These are phyloP conservation scores for Castanea sativa DNA, from an alignment of 306 rosid genomes.

Conservation along the genomic window DNA sequence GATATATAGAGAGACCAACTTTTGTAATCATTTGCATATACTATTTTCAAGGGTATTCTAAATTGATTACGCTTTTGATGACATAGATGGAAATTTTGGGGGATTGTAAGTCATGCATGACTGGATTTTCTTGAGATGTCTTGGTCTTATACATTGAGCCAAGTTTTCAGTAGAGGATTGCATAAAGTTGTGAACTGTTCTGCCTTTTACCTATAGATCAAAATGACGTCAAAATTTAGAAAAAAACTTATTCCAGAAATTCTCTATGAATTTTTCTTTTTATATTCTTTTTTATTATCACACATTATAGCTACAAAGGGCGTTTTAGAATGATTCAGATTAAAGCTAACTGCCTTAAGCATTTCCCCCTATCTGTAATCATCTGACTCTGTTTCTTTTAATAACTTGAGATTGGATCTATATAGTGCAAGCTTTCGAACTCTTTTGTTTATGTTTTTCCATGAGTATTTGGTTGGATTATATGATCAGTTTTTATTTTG, in stretches of 20 bases:
- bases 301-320: too few relatives aligned
- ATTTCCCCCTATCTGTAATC: too few relatives aligned
- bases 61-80: not conserved
- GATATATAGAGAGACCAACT: not conserved
- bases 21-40: constrained; percentile 3
- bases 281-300: too few relatives aligned
- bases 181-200: not conserved
- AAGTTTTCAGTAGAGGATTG: not conserved
- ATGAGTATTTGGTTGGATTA: too few relatives aligned
- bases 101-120: not conserved
- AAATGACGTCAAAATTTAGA: not conserved
- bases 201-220: not conserved
- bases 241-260: not conserved
- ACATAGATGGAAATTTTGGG: not conserved
- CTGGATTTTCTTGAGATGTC: not conserved
- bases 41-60: not conserved
- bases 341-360: too few relatives aligned
- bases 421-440: too few relatives aligned
- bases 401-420: too few relatives aligned
- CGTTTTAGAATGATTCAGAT: too few relatives aligned
- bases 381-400: too few relatives aligned
- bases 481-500: too few relatives aligned
- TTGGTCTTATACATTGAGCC: not conserved
- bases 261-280: not conserved
- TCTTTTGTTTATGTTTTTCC: too few relatives aligned